Evolutionary conservation across 2,329 filamentous ascomycete species (phyloP).

Genomic region (Fonsecaea multimorphosa): DNA sequence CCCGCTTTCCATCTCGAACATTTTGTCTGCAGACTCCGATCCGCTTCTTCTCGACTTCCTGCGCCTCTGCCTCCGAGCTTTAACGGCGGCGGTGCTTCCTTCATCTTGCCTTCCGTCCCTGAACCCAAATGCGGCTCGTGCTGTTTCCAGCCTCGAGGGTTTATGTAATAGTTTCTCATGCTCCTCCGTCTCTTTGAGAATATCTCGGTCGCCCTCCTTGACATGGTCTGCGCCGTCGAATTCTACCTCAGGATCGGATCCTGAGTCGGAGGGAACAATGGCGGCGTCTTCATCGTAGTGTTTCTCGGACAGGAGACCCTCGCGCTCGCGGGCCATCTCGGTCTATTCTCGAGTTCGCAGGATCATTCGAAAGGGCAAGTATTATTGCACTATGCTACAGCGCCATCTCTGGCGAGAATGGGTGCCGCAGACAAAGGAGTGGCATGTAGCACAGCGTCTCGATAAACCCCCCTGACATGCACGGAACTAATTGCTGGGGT

Average conservation of each 20-base stretch:
- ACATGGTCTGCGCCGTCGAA: conserved; percentile 17
- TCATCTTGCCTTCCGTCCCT: conserved; percentile 51
- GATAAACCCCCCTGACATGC: neutral
- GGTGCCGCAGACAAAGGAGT: neutral
- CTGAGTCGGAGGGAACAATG: conserved; percentile 28
- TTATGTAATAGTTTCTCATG: conserved; percentile 56
- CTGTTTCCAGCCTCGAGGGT: conserved; percentile 45
- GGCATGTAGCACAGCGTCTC: neutral
- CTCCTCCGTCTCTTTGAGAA: conserved; percentile 76
- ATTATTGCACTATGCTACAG: neutral
- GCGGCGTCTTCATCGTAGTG: conserved; percentile 37
- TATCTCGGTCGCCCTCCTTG: conserved; percentile 29
- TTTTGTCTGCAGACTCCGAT: conserved; percentile 68
- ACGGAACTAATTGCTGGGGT: neutral
- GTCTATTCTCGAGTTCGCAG: neutral
- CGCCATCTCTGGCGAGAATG: neutral
- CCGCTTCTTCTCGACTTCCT: conserved; percentile 58
- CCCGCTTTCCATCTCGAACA: conserved; percentile 92
- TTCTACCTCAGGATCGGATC: conserved; percentile 25
- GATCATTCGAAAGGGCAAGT: neutral
- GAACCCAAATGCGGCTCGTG: conserved; percentile 50
- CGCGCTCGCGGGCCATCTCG: conserved; percentile 29
- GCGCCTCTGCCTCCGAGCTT: conserved; percentile 48
- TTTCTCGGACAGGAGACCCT: conserved; percentile 34
- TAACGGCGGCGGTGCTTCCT: conserved; percentile 57